These are phyloP conservation scores for Cephaloascus albidus DNA, from an alignment of 805 yeast genomes.

Conservation along the genomic window DNA sequence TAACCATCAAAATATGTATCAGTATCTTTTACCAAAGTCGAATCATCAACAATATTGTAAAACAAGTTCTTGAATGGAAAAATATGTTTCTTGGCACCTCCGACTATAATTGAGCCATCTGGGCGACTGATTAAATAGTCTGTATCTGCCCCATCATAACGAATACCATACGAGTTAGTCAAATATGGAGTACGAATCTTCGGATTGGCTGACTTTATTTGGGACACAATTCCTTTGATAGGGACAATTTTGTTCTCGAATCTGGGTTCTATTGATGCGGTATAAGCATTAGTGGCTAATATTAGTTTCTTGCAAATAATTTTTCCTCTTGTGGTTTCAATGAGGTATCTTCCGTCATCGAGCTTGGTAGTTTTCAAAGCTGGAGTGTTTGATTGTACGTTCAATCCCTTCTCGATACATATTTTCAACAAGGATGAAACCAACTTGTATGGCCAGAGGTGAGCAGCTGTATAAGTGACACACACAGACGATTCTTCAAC, in stretches of 20 bases:
- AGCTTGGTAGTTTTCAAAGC: conserved; percentile 15
- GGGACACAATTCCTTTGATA: conserved; percentile 11
- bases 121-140: conserved; percentile 27
- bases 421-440: conserved; percentile 19
- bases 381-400: conserved; percentile 31
- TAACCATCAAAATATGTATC: conserved; percentile 13
- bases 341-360: not conserved
- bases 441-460: conserved; percentile 35
- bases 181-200: conserved; percentile 17
- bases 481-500: conserved; percentile 17
- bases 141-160: conserved; percentile 9
- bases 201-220: conserved; percentile 14
- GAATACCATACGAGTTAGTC: conserved; percentile 21
- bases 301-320: conserved; percentile 21
- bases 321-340: not conserved
- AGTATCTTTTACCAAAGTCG: conserved; percentile 13
- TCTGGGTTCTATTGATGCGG: conserved; percentile 4
- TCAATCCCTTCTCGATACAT: conserved; percentile 21
- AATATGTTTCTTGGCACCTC: conserved; percentile 15
- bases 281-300: conserved; percentile 26
- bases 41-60: conserved; percentile 23
- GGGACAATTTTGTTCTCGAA: conserved; percentile 9
- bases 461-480: conserved; percentile 29
- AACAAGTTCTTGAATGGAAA: conserved; percentile 13
- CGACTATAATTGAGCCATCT: conserved; percentile 27